Conservation (phyloP, 1,284 basidiomycete species). For the Phylloporus sp. region DNA sequence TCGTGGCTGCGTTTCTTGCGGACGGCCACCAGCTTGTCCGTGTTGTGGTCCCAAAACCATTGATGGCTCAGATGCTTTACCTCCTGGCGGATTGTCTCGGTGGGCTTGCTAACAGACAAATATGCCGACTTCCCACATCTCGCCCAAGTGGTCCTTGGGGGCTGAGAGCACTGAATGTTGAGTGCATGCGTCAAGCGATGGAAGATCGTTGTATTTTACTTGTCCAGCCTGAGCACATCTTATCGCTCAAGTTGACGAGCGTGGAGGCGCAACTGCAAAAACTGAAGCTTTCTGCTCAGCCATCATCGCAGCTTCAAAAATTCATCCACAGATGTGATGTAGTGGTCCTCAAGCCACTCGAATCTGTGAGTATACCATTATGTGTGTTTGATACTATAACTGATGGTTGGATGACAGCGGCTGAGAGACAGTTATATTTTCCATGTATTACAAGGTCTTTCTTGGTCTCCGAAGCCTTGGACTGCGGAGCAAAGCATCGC, state of each 20-base stretch:
- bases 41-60: background rate
- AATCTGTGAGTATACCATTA: too few relatives aligned
- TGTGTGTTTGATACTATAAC: too few relatives aligned
- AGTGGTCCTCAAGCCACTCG: too few relatives aligned
- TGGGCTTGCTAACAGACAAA: constrained; percentile 9
- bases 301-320: too few relatives aligned
- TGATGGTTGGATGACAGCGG: too few relatives aligned
- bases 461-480: too few relatives aligned
- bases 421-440: too few relatives aligned
- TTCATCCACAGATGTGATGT: too few relatives aligned
- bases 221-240: constrained; percentile 1
- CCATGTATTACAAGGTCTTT: too few relatives aligned
- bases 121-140: constrained; percentile 7
- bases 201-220: background rate
- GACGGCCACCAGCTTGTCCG: constrained; percentile 4
- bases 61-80: background rate
- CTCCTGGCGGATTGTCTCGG: constrained; percentile 7
- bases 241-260: constrained; percentile 1
- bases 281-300: too few relatives aligned
- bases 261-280: background rate
- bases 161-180: background rate
- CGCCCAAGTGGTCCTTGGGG: too few relatives aligned
- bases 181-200: background rate
- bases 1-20: background rate
- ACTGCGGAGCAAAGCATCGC: too few relatives aligned